Evolutionary conservation across 1,284 basidiomycete genomes (phyloP), one percentile per base, ranked within the genome.

Genomic region (Cryptococcus neoformans): DNA sequence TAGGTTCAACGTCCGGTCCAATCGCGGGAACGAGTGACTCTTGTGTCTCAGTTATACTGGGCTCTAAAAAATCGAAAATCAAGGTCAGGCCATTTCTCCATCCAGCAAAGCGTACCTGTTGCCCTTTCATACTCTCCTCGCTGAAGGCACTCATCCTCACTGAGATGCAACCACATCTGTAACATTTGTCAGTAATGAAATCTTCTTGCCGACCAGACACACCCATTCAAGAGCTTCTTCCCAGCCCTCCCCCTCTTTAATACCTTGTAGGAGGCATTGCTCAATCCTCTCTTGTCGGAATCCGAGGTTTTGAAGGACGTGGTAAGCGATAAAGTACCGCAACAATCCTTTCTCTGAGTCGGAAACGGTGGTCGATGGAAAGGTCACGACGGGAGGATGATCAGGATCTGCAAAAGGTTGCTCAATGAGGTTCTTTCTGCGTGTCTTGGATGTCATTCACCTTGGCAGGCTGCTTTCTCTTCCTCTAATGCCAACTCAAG

Each of bases 161-260:
- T 72, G 64, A 86, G 87, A 72, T 87, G 82, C 4, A 87, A 68
- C 74, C 83, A 85, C 56, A 93, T 81, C 90, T 92, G 60, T 16
- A 4, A 28, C 1, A 60, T 28, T 28, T 38, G 28, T 65, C 46
- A 58, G 56, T 51, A 62, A 41, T 41, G 38, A 50, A 44, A 47
- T 17, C 44, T 4, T 28, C 1, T 8, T 21, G 17, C 14, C 14
- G 17, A 8, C 8, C 14, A 38, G 4, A 74, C 85, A 59, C 66
- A 94, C 92, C 92, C 92, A 96, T 68, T 92, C 89, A 55, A 90
- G 82, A n/a, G 90, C 92, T 55, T 94, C 90, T 17, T 97, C 92
- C 44, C 96, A 81, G 6, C 93, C 90, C 16, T 90, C 79, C 1
- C 85, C 70, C 2, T 77, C 66, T 14, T 53, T 51, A 1, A 74